Percentiles rank a stretch among this genome's conserved stretches.
Conservation (phyloP, 2,329 filamentous ascomycete genomes). For the Aspergillus carbonarius region DNA sequence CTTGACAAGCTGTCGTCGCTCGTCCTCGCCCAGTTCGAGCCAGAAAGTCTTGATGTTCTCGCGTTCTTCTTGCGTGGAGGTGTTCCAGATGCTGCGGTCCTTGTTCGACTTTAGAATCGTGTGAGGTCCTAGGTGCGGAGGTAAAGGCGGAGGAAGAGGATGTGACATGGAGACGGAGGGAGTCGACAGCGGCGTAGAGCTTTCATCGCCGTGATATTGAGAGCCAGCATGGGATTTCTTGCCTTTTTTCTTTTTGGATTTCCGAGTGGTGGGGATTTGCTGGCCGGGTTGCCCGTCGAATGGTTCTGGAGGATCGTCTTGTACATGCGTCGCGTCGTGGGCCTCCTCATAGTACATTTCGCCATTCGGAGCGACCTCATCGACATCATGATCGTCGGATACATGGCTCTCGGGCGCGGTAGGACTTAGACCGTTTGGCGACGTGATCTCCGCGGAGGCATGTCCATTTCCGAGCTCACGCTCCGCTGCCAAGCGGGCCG, state of each 20-base stretch:
- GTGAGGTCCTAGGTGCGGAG: constrained; percentile 44
- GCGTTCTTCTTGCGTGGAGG: constrained; percentile 87
- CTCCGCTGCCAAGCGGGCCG: constrained; percentile 66
- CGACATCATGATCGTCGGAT: constrained; percentile 33
- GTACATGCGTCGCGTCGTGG: constrained; percentile 39
- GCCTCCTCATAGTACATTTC: constrained; percentile 59
- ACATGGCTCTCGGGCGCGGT: constrained; percentile 27
- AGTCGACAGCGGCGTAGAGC: constrained; percentile 40
- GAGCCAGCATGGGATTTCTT: constrained; percentile 38
- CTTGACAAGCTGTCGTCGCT: constrained; percentile 92
- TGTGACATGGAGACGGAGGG: constrained; percentile 46
- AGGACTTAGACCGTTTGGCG: constrained; percentile 38
- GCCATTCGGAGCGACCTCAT: constrained; percentile 47
- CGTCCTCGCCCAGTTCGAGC: constrained; percentile 89
- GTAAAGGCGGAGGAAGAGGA: constrained; percentile 44
- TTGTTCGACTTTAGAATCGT: constrained; percentile 55
- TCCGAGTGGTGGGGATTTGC: constrained; percentile 28
- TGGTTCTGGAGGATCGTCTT: constrained; percentile 17
- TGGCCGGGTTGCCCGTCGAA: constrained; percentile 24
- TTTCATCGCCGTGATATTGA: constrained; percentile 38
- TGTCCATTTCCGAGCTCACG: constrained; percentile 41
- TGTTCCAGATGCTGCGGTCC: constrained; percentile 92
- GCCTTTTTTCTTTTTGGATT: constrained; percentile 44
- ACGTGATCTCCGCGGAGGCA: constrained; percentile 22
- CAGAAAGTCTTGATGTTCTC: constrained; percentile 98